phyloP scores from a whole-genome alignment of 768 basidiomycete species.

The Tylopilus sp. region DNA sequence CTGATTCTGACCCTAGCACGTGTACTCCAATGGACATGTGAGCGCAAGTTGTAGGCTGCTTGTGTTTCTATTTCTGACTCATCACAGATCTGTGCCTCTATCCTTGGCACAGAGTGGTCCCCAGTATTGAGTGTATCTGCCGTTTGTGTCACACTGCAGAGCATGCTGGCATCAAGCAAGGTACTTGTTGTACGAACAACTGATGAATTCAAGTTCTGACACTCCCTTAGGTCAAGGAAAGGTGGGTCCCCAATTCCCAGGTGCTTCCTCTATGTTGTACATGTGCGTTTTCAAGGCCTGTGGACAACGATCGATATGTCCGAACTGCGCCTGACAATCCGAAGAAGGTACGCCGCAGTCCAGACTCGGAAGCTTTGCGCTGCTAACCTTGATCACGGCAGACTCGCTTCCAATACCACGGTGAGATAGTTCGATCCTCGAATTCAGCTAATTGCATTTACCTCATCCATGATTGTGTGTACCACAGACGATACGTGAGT shows the following conservation, averaged over 20 bases:
- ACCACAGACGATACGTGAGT: constrained; percentile 60
- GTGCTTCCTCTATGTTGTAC: constrained; percentile 4
- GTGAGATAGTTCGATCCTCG: constrained; percentile 36
- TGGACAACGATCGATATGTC: constrained; percentile 84
- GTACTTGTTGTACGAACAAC: constrained; percentile 34
- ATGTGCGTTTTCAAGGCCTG: constrained; percentile 47
- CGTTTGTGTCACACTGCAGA: constrained; percentile 83
- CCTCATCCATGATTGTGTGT: constrained; percentile 1
- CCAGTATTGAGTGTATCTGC: constrained; percentile 82
- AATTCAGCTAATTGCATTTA: constrained; percentile 14
- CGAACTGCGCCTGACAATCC: constrained; percentile 76
- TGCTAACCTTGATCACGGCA: constrained; percentile 28
- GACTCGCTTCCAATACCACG: constrained; percentile 82
- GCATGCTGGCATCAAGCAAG: constrained; percentile 93
- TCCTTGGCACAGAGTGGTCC: constrained; percentile 87
- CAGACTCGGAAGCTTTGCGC: not conserved
- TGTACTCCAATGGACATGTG: constrained; percentile 87
- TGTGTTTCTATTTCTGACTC: constrained; percentile 15
- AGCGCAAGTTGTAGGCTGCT: constrained; percentile 15
- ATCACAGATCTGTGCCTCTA: constrained; percentile 79
- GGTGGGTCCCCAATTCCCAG: constrained; percentile 40
- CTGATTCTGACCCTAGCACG: constrained; percentile 51
- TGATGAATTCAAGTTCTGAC: not conserved
- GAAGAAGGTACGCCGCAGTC: constrained; percentile 61
- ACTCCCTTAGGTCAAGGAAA: constrained; percentile 51